Base-by-base conservation (phyloP, 352 stramenopile genomes). In the Globisporangium takayamanum region DNA sequence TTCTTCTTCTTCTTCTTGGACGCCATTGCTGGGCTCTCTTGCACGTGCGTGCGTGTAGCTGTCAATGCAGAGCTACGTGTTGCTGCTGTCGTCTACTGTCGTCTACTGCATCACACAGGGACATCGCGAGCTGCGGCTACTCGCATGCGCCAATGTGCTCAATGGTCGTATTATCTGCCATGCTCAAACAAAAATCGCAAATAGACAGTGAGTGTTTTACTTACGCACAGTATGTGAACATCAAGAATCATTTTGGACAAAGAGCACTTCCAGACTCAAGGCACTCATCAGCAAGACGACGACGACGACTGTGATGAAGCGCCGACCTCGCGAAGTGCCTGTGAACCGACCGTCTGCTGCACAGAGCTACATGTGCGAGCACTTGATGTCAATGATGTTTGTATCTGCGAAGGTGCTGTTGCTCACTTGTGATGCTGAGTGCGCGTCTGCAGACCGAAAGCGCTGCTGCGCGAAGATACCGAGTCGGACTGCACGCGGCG, bases 331-430 rank as follows among this genome's bases (percentile, higher is more conserved):
- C 2, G 78, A 91, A 55, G 63, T 91, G 52, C 80, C 80, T 0
- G 60, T 84, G 44, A 54, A 63, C 42, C 87, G 76, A 47, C 80
- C 80, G 16, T 91, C 78, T 3, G 60, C 78, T 15, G 72, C 68
- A 44, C 72, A 85, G 53, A 66, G 42, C 54, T 88, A 83, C 62
- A 69, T 86, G 80, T 89, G 58, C 26, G 52, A 14, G 42, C 26
- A 12, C 25, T 0, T 15, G 16, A 41, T 41, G n/a, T 6, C 22
- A 50, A 2, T 33, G 15, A 6, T n/a, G n/a, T 51, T 4, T 37
- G 36, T 37, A 2, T 60, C 20, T 16, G 14, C 26, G 8, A 11
- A 7, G 48, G 20, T 2, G 3, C 39, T 60, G 30, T 12, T 1
- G 44, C 44, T 11, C 39, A 8, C 7, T 51, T 2, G 14, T 55